Evolutionary conservation across 108 stramenopile species (phyloP).

Genomic region (Chaetoceros tenuissimus): DNA sequence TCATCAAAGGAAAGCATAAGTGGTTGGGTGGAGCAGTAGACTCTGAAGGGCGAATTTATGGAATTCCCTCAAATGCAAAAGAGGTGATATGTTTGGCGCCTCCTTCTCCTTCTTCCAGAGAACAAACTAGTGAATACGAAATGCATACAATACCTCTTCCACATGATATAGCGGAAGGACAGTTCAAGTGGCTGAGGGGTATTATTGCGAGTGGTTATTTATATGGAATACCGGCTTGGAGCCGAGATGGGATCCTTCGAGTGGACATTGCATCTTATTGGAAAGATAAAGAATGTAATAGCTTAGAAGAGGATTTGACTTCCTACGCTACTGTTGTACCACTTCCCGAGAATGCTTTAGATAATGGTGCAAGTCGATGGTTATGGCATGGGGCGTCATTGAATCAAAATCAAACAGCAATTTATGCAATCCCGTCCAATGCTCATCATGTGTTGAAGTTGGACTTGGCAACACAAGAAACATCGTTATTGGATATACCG

Average conservation of each 20-base stretch:
- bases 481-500: slow-evolving; percentile 47
- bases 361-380: slow-evolving; percentile 45
- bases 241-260: slow-evolving; percentile 38
- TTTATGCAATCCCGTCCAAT: slow-evolving; percentile 81
- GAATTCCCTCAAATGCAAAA: slow-evolving; percentile 56
- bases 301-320: background rate
- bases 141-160: slow-evolving; percentile 54
- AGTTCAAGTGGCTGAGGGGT: slow-evolving; percentile 77
- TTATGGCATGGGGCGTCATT: slow-evolving; percentile 84
- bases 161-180: slow-evolving; percentile 21
- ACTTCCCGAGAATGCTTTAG: slow-evolving; percentile 25
- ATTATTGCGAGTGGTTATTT: slow-evolving; percentile 58
- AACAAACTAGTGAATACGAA: slow-evolving; percentile 11
- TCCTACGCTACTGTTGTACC: slow-evolving; percentile 20
- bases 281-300: slow-evolving; percentile 24
- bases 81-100: slow-evolving; percentile 50
- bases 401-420: slow-evolving; percentile 60
- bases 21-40: slow-evolving; percentile 72
- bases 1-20: slow-evolving; percentile 55
- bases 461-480: slow-evolving; percentile 47
- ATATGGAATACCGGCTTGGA: slow-evolving; percentile 75
- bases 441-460: slow-evolving; percentile 67
- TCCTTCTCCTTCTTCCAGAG: slow-evolving; percentile 4
- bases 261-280: slow-evolving; percentile 54
- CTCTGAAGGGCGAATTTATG: slow-evolving; percentile 62